phyloP scores from a whole-genome alignment of 495 filamentous ascomycete species.

The Penicillium atrosanguineum region DNA sequence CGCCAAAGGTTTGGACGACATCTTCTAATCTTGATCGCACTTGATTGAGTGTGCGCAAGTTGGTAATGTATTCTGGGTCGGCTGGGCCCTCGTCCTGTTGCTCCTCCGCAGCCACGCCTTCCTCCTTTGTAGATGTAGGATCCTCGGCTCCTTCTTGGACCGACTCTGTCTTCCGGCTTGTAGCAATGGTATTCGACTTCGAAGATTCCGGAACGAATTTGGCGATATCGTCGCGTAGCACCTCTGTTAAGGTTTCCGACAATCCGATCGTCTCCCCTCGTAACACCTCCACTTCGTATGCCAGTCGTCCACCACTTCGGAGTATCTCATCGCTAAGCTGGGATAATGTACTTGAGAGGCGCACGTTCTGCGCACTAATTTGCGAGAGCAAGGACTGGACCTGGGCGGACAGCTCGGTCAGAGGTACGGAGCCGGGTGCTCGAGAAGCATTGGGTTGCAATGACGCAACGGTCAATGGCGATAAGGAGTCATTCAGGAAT shows the following conservation, averaged over 20 bases:
- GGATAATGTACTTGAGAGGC: conserved; percentile 78
- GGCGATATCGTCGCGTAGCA: conserved; percentile 63
- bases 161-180: conserved; percentile 7
- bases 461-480: conserved; percentile 47
- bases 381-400: conserved; percentile 82
- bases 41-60: conserved; percentile 77
- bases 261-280: conserved; percentile 79
- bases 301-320: conserved; percentile 76
- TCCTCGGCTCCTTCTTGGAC: conserved; percentile 9
- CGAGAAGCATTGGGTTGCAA: conserved; percentile 40
- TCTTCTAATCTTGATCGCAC: conserved; percentile 78
- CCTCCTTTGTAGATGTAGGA: conserved; percentile 10
- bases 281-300: conserved; percentile 92
- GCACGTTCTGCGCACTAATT: conserved; percentile 80
- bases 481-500: conserved; percentile 76
- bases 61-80: conserved; percentile 69
- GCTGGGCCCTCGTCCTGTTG: background rate
- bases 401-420: conserved; percentile 75
- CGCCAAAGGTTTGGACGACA: conserved; percentile 84
- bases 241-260: conserved; percentile 72
- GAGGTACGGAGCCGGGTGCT: conserved; percentile 52
- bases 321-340: conserved; percentile 93
- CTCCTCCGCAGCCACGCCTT: conserved; percentile 1
- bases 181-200: background rate
- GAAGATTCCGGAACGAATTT: conserved; percentile 62